phyloP scores from a whole-genome alignment of 2,329 filamentous ascomycete species.

The Alternaria dauci region DNA sequence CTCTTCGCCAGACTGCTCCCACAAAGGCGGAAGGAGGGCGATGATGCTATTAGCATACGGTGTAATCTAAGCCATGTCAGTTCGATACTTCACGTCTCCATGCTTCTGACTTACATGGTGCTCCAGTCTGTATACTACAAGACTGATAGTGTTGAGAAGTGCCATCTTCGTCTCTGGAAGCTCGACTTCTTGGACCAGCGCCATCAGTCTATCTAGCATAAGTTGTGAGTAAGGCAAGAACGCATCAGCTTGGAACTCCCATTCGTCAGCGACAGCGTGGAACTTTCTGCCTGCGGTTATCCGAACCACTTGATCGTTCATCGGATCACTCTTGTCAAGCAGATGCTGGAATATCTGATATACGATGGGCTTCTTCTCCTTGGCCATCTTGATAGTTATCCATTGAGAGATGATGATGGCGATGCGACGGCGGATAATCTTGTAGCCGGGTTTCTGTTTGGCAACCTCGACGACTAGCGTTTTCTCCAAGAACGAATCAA shows the following conservation, averaged over 20 bases:
- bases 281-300: conserved; percentile 90
- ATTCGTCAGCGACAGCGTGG: conserved; percentile 80
- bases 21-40: conserved; percentile 78
- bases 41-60: conserved; percentile 82
- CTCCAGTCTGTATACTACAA: conserved; percentile 83
- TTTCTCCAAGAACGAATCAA: conserved; percentile 78
- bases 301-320: conserved; percentile 90
- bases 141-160: conserved; percentile 83
- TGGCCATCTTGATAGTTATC: conserved; percentile 79
- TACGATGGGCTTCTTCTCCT: conserved; percentile 73
- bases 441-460: conserved; percentile 70
- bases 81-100: fast-evolving
- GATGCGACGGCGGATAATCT: conserved; percentile 84
- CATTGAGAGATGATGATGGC: conserved; percentile 90
- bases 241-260: conserved; percentile 75
- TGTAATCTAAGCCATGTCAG: conserved; percentile 56
- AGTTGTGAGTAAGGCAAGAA: conserved; percentile 82
- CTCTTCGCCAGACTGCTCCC: conserved; percentile 85
- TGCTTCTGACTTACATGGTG: conserved; percentile 62
- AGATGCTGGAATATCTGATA: conserved; percentile 92
- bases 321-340: conserved; percentile 75
- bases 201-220: conserved; percentile 76
- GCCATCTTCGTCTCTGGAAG: conserved; percentile 89
- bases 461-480: conserved; percentile 83
- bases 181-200: conserved; percentile 80